phyloP scores from a whole-genome alignment of 176 grass and related monocot genomes.

The Triticum aestivum region IWGSC_CS_RefSeq_v2.1 NC_057813.1:13673385-13673884 shows the following conservation, averaged over 20 bases:
- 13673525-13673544: too few species aligned
- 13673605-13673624: background rate
- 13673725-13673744: background rate
- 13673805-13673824: background rate
- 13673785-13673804: background rate
- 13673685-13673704: background rate
- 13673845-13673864: slow-evolving; percentile 12
- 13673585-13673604: too few species aligned
- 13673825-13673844: background rate
- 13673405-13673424: too few species aligned
- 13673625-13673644: background rate
- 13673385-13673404: too few species aligned
- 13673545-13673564: too few species aligned
- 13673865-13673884: slow-evolving; percentile 10
- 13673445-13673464: too few species aligned
- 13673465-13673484: too few species aligned
- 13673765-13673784: background rate
- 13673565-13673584: too few species aligned
- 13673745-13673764: background rate
- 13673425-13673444: too few species aligned
- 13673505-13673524: too few species aligned
- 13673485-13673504: too few species aligned
- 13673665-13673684: background rate
- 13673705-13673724: slow-evolving; percentile 2
- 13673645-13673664: background rate